phyloP scores from a whole-genome alignment of 768 basidiomycete genomes.

The Boletus pseudopeckii region DNA sequence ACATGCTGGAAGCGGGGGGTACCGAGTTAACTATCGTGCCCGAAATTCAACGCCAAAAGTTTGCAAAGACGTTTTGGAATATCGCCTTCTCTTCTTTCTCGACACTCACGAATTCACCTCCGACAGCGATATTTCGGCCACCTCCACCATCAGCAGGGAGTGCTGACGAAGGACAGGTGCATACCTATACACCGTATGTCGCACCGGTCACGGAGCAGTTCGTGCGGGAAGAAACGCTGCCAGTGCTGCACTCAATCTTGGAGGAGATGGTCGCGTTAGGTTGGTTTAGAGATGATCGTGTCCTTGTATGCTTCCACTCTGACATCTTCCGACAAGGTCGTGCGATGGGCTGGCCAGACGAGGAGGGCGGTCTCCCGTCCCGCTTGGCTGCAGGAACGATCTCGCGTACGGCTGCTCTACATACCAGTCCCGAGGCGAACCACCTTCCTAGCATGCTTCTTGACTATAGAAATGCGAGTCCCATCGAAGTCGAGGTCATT shows the following conservation, averaged over 20 bases:
- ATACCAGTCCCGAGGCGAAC: constrained; percentile 40
- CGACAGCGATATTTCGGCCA: constrained; percentile 50
- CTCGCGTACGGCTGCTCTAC: constrained; percentile 35
- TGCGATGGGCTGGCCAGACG: constrained; percentile 40
- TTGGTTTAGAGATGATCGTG: constrained; percentile 7
- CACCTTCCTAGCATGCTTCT: constrained; percentile 63
- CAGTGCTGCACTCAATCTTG: constrained; percentile 43
- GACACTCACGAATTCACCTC: constrained; percentile 46
- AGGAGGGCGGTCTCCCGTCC: constrained; percentile 45
- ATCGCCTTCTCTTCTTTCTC: constrained; percentile 50
- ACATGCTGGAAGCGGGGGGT: constrained; percentile 47
- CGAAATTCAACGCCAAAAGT: constrained; percentile 63
- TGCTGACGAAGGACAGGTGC: constrained; percentile 21
- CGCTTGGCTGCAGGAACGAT: constrained; percentile 39
- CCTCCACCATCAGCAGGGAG: constrained; percentile 28
- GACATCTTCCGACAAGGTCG: constrained; percentile 10
- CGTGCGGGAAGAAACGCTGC: constrained; percentile 43
- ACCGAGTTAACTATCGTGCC: constrained; percentile 44
- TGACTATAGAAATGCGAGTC: constrained; percentile 45
- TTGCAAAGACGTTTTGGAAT: constrained; percentile 65
- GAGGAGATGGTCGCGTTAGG: constrained; percentile 45
- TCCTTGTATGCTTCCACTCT: not conserved
- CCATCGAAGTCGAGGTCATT: constrained; percentile 67
- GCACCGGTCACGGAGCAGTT: constrained; percentile 39
- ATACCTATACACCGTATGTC: constrained; percentile 39